These are phyloP conservation scores for Aspergillus calidoustus DNA, from an alignment of 2,329 filamentous ascomycete genomes.

Conservation along the genomic window DNA sequence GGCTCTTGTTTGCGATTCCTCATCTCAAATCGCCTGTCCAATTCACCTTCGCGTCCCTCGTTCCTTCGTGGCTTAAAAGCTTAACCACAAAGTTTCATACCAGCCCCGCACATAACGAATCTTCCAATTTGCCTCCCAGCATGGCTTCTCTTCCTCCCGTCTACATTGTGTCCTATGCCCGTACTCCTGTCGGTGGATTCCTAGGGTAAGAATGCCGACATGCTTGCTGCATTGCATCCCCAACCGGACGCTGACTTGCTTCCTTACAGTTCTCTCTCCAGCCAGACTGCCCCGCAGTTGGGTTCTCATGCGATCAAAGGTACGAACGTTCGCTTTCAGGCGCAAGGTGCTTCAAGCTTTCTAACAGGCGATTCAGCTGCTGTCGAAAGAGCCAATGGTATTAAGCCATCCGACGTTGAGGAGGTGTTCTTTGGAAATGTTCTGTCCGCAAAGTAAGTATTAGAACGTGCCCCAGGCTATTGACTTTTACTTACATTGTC, in stretches of 20 bases:
- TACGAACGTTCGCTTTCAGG: constrained; percentile 41
- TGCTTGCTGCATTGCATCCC: constrained; percentile 1
- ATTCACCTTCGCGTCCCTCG: neutral
- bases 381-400: constrained; percentile 79
- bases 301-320: constrained; percentile 92
- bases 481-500: constrained; percentile 18
- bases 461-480: neutral
- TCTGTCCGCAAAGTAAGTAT: constrained; percentile 83
- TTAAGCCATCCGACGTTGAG: constrained; percentile 88
- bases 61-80: neutral
- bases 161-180: constrained; percentile 91
- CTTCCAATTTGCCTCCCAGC: constrained; percentile 35
- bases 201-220: constrained; percentile 69
- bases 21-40: neutral
- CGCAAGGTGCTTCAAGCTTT: neutral
- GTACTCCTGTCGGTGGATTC: constrained; percentile 93
- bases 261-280: constrained; percentile 78
- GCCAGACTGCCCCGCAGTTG: constrained; percentile 82
- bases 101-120: constrained; percentile 5
- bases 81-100: neutral
- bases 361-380: constrained; percentile 58
- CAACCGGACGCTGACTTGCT: constrained; percentile 7
- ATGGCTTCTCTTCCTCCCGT: constrained; percentile 86
- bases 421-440: constrained; percentile 99
- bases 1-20: neutral